These are phyloP conservation scores for Panellus pusillus DNA, from an alignment of 768 basidiomycete genomes.

Conservation along the genomic window DNA sequence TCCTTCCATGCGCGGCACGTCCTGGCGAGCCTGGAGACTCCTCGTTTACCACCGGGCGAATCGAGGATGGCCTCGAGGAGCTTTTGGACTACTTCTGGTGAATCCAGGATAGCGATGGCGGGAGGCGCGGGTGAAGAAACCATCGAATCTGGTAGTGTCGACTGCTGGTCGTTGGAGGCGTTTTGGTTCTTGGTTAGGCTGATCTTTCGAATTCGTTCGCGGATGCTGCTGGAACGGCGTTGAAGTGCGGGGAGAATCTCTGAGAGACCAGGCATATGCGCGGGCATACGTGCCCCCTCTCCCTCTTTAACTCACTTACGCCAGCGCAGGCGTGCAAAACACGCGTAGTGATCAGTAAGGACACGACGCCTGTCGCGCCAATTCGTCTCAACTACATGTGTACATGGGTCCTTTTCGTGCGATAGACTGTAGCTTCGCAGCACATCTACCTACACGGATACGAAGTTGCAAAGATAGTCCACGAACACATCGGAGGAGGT, in stretches of 20 bases:
- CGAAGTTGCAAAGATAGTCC: constrained; percentile 2
- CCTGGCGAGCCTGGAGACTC: constrained; percentile 68
- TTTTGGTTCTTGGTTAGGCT: constrained; percentile 26
- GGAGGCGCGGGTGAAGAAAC: constrained; percentile 34
- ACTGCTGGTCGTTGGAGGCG: constrained; percentile 47
- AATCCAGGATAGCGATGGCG: constrained; percentile 49
- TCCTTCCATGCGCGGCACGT: constrained; percentile 75
- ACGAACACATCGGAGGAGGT: constrained; percentile 8
- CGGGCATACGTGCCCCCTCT: constrained; percentile 6
- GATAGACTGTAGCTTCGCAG: constrained; percentile 9
- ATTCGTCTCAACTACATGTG: constrained; percentile 11
- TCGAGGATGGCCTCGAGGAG: constrained; percentile 54
- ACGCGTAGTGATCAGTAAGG: constrained; percentile 12
- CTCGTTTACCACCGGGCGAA: constrained; percentile 63
- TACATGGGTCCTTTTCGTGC: constrained; percentile 3
- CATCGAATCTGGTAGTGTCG: constrained; percentile 14
- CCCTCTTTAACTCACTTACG: constrained; percentile 19
- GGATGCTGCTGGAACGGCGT: constrained; percentile 33
- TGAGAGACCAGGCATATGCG: constrained; percentile 20
- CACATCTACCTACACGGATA: background rate
- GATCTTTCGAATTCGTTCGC: constrained; percentile 33
- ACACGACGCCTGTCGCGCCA: constrained; percentile 9
- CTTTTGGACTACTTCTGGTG: constrained; percentile 26
- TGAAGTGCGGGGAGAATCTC: constrained; percentile 26
- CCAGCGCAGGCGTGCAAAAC: constrained; percentile 14